Evolutionary conservation across 2,329 filamentous ascomycete genomes (phyloP), one percentile per base, ranked within the genome.

Genomic region (Neofusicoccum parvum): DNA sequence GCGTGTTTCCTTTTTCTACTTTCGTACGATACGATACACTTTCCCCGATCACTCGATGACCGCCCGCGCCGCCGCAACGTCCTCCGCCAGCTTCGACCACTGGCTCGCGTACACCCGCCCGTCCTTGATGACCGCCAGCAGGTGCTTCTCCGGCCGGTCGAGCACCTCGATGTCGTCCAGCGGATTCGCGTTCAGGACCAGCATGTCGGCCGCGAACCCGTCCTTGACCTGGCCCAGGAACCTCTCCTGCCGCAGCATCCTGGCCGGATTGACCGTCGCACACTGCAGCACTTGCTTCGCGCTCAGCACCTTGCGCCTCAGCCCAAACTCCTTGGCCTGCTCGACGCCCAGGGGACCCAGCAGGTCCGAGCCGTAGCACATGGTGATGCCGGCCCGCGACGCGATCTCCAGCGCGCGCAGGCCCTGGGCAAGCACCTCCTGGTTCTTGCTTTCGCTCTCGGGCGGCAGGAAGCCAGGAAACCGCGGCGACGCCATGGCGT

Each of bases 311-410:
- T 79, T 69, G 3, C 77, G 75, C 10, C 84, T 76, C 14, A 86
- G 66, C 0, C 72, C 70, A 67, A 86, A 86, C 68, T 86, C 83
- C 39, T 77, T 76, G 0, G 78, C 81, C 72, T 87, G 84, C n/a
- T 79, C 79, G 14, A 77, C 70, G 7, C 79, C 77, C 67, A 86
- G 70, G 0, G 82, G 82, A 0, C 83, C 84, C 0, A 87, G 77
- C 7, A 87, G 76, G 72, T 87, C 85, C 0, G 83, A 83, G 0
- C 86, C 86, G 68, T 81, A 86, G 70, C 84, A 87, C 46, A 88
- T 83, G 0, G 78, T 82, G 0, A 87, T 83, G 0, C 85, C 85
- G 0, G 82, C 83, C 10, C 83, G 79, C 20, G 78, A 73, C 2
- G 84, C 84, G 20, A 86, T 79, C 54, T 81, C 76, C 15, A 87